Base-by-base conservation (phyloP, 495 filamentous ascomycete genomes). In the Delitschia confertaspora region DNA sequence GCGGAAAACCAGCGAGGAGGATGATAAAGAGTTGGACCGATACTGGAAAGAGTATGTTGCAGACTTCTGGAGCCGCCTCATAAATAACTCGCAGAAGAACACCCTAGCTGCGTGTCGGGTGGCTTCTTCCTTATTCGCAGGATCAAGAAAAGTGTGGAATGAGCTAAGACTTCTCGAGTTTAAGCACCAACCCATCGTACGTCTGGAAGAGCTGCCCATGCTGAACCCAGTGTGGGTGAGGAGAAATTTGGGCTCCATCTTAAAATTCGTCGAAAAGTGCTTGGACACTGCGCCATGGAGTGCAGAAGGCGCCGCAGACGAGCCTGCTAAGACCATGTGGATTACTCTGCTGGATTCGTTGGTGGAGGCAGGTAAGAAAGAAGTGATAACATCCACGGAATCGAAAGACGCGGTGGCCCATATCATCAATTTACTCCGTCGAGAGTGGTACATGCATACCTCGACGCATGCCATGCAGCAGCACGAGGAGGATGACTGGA, bases 211-310 rank as follows among this genome's bases (percentile, higher is more conserved):
- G 21, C 66, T 98, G 11, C 85, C 86, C 11, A 60, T 76, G 2
- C 61, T 95, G 9, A 85, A 95, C 58, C 69, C 83, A 6, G 84
- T 80, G 67, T 98, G 91, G 91, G 65, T 93, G n/a, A 77, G 89
- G 45, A 78, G 73, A 38, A 82, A 80, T 49, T 65, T 79, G 5
- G 49, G 59, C 0, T 65, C 60, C 18, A 69, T 95, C 2, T 65
- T 93, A 33, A 62, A 60, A 5, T 66, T 82, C 2, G 69, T 93
- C 16, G 77, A 82, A 38, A 70, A 69, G 2, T 66, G 87, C 4
- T 60, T 93, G 3, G 66, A 69, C 23, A 63, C 65, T 21, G 71
- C 74, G 0, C 72, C 76, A 14, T 74, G 74, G 62, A 64, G 68
- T 10, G 49, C 72, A 2, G 59, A 61, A 13, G 47, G 61, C 6